Conservation (phyloP, 1,139 yeast species). For the Maudiozyma humilis region DNA sequence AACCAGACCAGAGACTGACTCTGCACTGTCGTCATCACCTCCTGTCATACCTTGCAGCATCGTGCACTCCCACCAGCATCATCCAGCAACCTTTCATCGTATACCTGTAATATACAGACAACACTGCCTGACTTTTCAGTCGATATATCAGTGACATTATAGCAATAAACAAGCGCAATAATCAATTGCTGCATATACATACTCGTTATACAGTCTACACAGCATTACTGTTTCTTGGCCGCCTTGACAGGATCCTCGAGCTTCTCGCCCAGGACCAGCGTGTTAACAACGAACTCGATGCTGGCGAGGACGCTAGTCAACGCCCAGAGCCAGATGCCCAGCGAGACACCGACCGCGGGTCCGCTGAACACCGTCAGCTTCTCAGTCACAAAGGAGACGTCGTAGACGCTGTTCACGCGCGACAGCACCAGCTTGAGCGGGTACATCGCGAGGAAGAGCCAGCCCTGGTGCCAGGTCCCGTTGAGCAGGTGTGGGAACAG, state of each 20-base stretch:
- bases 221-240: neutral
- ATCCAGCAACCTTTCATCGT: too few relatives aligned
- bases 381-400: slow-evolving; percentile 3
- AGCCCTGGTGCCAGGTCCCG: slow-evolving; percentile 29
- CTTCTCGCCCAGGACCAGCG: slow-evolving; percentile 6
- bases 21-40: too few relatives aligned
- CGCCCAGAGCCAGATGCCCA: slow-evolving; percentile 32
- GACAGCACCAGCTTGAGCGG: slow-evolving; percentile 16
- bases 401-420: neutral
- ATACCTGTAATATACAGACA: too few relatives aligned
- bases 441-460: slow-evolving; percentile 23
- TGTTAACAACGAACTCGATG: slow-evolving; percentile 21
- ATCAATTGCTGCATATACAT: too few relatives aligned
- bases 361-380: slow-evolving; percentile 4
- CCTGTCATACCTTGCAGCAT: too few relatives aligned
- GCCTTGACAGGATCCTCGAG: neutral
- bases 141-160: too few relatives aligned
- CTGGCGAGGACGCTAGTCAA: slow-evolving; percentile 23
- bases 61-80: too few relatives aligned
- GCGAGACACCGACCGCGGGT: slow-evolving; percentile 22
- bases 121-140: too few relatives aligned
- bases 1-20: too few relatives aligned
- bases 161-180: too few relatives aligned
- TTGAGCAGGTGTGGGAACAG: slow-evolving; percentile 26
- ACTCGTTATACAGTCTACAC: neutral